Base-by-base conservation (phyloP, 23 red algal species). In the Gracilariopsis chorda region DNA sequence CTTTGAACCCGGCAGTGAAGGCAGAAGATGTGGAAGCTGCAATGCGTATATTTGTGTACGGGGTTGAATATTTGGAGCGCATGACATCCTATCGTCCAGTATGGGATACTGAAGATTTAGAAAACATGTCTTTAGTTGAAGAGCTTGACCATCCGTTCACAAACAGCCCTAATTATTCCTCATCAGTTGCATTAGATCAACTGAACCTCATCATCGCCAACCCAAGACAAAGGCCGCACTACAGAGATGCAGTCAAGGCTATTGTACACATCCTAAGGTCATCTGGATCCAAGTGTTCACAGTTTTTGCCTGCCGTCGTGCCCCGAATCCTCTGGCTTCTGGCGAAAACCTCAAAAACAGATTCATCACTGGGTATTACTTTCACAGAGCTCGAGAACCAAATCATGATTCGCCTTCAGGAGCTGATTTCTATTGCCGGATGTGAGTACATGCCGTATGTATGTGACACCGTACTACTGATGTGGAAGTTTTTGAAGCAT, bases 91-190 rank as follows among this genome's bases (percentile, higher is more conserved):
- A 82, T 71, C 12, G 41, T 51, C 76, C 84, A 9, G 47, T 58
- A 5, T 90, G 92, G 92, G 80, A 64, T 16, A 44, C 43, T 14
- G 51, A 77, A 30, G 92, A 90, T 80, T 49, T 90, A 48, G 42
- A 52, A 3, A 89, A 86, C 23, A 59, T 74, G 27, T 95, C 88
- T 9, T 75, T 99, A 42, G 92, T 99, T 11, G 84, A 62, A 12
- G 88, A 88, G 27, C 71, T 99, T 28, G 90, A 88, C 2, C 97
- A 99, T 82, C 97, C 97, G 19, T 99, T 96, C 52, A 96, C 97
- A 27, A 90, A 88, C 34, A 95, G 93, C 43, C 86, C 81, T 6
- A 88, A 96, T 63, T 99, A 96, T 83, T 99, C 96, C 80, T 90
- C 97, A 25, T 96, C 93, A 25, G 97, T 90, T 14, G 89, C 90